Percentiles rank a stretch among this genome's conserved stretches.
Conservation (phyloP, 2,329 filamentous ascomycete species). For the Pseudocercospora musae region DNA sequence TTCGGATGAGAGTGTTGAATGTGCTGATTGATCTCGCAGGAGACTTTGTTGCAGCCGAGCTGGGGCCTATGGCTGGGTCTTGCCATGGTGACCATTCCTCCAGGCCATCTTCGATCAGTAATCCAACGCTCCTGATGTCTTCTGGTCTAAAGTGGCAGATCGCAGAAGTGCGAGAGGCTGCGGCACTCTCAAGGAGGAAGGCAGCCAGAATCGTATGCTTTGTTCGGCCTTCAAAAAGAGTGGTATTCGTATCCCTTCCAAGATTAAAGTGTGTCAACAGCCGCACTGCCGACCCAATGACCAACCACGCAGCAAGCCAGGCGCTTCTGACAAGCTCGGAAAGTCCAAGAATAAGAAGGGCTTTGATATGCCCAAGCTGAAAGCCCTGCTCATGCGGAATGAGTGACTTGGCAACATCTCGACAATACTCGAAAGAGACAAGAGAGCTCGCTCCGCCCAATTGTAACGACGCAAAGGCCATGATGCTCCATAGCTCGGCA, state of each 20-base stretch:
- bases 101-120: constrained; percentile 61
- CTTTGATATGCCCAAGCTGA: constrained; percentile 42
- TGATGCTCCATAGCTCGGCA: constrained; percentile 46
- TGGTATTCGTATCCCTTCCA: constrained; percentile 11
- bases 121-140: constrained; percentile 48
- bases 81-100: constrained; percentile 75
- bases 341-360: constrained; percentile 53
- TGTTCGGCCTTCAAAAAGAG: constrained; percentile 24
- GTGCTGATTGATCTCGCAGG: constrained; percentile 45
- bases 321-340: constrained; percentile 60
- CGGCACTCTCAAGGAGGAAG: constrained; percentile 59
- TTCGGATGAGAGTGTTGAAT: constrained; percentile 49
- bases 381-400: constrained; percentile 27
- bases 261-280: constrained; percentile 41
- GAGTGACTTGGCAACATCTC: constrained; percentile 18
- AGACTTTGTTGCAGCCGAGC: constrained; percentile 35
- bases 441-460: not conserved
- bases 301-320: constrained; percentile 59
- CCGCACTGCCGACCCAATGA: constrained; percentile 63
- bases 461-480: constrained; percentile 32
- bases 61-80: constrained; percentile 36
- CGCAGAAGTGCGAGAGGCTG: constrained; percentile 52
- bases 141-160: constrained; percentile 50
- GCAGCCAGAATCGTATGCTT: constrained; percentile 55
- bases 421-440: constrained; percentile 7